phyloP scores from a whole-genome alignment of 805 yeast species.

The Danielia reshetovae region DNA sequence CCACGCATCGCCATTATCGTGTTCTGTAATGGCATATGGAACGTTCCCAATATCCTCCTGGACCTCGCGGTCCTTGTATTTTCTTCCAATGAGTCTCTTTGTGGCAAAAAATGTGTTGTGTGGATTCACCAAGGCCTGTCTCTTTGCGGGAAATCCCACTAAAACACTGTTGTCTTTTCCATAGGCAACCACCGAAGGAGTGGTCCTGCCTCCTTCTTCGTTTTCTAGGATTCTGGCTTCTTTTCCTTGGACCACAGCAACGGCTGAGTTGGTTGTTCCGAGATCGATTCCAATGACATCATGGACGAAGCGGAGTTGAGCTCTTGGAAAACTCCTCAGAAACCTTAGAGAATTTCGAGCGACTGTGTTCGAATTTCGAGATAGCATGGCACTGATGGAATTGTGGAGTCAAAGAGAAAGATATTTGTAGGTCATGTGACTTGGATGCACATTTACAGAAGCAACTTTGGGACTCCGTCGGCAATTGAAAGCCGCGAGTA shows the following conservation, averaged over 20 bases:
- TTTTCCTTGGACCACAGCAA: conserved; percentile 66
- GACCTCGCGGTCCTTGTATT: conserved; percentile 63
- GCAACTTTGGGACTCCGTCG: background rate
- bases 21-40: conserved; percentile 60
- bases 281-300: conserved; percentile 73
- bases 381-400: too few relatives aligned
- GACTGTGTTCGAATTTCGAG: too few relatives aligned
- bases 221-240: conserved; percentile 67
- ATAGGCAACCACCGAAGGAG: conserved; percentile 76
- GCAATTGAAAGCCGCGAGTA: background rate
- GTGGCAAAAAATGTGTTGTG: conserved; percentile 79
- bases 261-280: conserved; percentile 86
- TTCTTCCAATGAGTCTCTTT: conserved; percentile 74
- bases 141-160: conserved; percentile 66
- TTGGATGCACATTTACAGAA: too few relatives aligned
- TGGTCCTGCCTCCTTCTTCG: conserved; percentile 75
- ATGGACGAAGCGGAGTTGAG: conserved; percentile 16
- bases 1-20: conserved; percentile 69
- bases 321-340: background rate
- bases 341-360: background rate
- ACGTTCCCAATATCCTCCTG: conserved; percentile 60
- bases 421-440: too few relatives aligned
- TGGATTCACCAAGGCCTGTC: conserved; percentile 74
- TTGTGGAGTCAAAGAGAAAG: too few relatives aligned
- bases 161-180: conserved; percentile 36